phyloP scores from a whole-genome alignment of 768 basidiomycete genomes.

The Suillus variegatus region DNA sequence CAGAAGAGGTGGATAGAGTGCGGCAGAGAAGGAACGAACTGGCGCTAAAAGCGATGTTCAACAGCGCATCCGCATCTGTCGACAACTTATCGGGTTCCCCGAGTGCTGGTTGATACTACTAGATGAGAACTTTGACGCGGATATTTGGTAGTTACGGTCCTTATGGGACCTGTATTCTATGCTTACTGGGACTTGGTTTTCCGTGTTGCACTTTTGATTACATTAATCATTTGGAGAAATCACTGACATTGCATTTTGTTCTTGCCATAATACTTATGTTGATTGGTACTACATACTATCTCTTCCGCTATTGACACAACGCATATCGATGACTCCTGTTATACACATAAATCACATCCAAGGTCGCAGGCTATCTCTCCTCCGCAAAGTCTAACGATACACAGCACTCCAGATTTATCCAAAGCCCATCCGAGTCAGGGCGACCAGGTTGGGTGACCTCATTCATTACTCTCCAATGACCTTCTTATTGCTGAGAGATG shows the following conservation, averaged over 20 bases:
- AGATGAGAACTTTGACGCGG: neutral
- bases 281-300: neutral
- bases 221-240: neutral
- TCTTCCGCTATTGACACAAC: neutral
- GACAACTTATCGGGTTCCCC: neutral
- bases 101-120: neutral
- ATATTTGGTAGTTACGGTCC: neutral
- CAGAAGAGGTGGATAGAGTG: slow-evolving; percentile 87
- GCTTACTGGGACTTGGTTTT: slow-evolving; percentile 4
- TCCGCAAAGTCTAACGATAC: neutral
- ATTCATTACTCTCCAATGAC: slow-evolving; percentile 27
- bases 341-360: neutral
- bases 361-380: neutral
- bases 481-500: slow-evolving; percentile 31
- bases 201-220: neutral
- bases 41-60: slow-evolving; percentile 90
- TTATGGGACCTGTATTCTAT: neutral
- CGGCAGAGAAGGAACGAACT: slow-evolving; percentile 82
- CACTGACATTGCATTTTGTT: slow-evolving; percentile 2
- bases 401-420: slow-evolving; percentile 15
- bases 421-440: slow-evolving; percentile 7
- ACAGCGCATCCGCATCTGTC: slow-evolving; percentile 13
- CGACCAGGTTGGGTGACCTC: neutral
- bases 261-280: neutral
- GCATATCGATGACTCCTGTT: neutral